Conservation (phyloP, 106 monocot genomes). For the Dendrobium huoshanense region DNA sequence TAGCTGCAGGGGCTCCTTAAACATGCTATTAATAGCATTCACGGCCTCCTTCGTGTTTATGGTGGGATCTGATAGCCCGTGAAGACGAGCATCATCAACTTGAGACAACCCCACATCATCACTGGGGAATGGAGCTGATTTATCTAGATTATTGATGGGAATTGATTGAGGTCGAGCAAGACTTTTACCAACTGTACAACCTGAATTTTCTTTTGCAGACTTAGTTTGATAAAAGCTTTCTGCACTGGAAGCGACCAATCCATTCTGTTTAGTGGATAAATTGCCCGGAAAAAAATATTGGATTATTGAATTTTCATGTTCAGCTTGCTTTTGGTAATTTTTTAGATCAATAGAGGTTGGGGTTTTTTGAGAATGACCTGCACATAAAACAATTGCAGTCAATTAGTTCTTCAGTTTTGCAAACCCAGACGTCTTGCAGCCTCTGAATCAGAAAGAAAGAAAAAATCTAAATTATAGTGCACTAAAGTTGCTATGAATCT, state of each 20-base stretch:
- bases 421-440: too few species aligned
- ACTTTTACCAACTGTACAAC: background rate
- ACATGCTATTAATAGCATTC: slow-evolving; percentile 60
- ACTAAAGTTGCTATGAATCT: too few species aligned
- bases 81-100: slow-evolving; percentile 8
- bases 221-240: background rate
- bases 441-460: too few species aligned
- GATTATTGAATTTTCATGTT: background rate
- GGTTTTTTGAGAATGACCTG: slow-evolving; percentile 18
- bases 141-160: background rate
- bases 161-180: slow-evolving; percentile 2
- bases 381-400: background rate
- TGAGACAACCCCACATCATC: slow-evolving; percentile 62
- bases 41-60: slow-evolving; percentile 73
- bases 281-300: background rate
- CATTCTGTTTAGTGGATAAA: background rate
- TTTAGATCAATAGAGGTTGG: background rate
- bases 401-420: background rate
- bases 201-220: background rate
- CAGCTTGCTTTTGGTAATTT: background rate
- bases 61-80: slow-evolving; percentile 68
- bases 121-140: slow-evolving; percentile 2
- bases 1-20: slow-evolving; percentile 49
- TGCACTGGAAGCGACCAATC: background rate
- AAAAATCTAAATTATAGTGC: too few species aligned